These are phyloP conservation scores for Drechslera avenae DNA, from an alignment of 2,329 filamentous ascomycete genomes.

Conservation along the genomic window DNA sequence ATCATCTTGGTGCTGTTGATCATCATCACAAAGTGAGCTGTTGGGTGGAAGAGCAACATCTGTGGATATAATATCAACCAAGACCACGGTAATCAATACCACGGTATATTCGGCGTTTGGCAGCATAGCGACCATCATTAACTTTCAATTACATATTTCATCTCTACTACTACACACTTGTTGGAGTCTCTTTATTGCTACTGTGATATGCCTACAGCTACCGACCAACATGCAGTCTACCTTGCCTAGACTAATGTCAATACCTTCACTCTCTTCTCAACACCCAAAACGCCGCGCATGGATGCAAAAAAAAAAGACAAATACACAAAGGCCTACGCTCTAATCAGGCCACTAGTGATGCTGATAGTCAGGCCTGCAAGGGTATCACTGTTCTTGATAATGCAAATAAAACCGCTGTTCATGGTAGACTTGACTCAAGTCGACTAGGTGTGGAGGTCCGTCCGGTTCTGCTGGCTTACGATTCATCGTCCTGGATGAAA, in stretches of 20 bases:
- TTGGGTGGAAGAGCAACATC: background rate
- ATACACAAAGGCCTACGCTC: conserved; percentile 7
- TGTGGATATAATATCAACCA: too few relatives aligned
- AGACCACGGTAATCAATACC: background rate
- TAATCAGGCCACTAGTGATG: conserved; percentile 10
- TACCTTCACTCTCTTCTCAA: background rate
- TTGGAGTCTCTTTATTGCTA: conserved; percentile 1
- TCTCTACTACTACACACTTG: background rate
- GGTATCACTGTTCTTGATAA: background rate
- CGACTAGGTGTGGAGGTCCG: background rate
- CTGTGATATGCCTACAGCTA: conserved; percentile 11
- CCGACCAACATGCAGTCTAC: background rate
- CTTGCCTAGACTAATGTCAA: background rate
- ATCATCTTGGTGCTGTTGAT: conserved; percentile 82
- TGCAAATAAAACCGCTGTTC: background rate
- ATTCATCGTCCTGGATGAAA: background rate
- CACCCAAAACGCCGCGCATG: conserved; percentile 24
- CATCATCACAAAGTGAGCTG: conserved; percentile 58
- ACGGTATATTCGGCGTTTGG: background rate
- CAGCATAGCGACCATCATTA: background rate
- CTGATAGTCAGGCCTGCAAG: background rate
- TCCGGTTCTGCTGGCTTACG: background rate
- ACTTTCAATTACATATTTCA: too few relatives aligned
- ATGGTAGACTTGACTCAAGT: background rate
- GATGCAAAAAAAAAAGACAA: conserved; percentile 25